These are phyloP conservation scores for Nannizzia gypsea DNA, from an alignment of 2,329 filamentous ascomycete genomes.

Conservation along the genomic window DNA sequence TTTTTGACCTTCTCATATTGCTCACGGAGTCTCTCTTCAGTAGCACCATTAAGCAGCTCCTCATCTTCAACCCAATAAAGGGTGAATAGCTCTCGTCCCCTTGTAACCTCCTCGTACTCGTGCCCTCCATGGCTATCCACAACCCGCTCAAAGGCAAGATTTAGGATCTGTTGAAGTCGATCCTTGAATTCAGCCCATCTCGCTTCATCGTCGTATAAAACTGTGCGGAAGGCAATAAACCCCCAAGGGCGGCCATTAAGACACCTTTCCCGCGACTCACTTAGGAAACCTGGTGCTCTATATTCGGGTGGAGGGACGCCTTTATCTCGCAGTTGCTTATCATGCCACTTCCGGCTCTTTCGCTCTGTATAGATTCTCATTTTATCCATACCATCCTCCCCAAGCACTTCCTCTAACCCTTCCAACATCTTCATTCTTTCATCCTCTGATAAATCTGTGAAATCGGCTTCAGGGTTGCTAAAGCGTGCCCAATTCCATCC, in stretches of 20 bases:
- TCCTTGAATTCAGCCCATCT: not conserved
- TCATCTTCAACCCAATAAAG: not conserved
- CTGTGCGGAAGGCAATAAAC: not conserved
- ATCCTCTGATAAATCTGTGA: not conserved
- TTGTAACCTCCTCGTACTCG: not conserved
- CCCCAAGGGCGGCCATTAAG: not conserved
- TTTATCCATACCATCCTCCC: too few relatives aligned
- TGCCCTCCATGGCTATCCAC: not conserved
- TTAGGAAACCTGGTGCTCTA: not conserved
- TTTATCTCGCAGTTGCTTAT: not conserved
- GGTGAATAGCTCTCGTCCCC: not conserved
- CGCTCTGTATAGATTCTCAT: too few relatives aligned
- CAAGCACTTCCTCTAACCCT: not conserved
- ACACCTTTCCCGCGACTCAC: not conserved
- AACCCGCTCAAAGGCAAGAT: not conserved
- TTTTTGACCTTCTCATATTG: not conserved
- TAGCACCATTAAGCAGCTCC: not conserved
- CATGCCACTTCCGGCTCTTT: not conserved
- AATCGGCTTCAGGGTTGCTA: too few relatives aligned
- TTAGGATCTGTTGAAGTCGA: not conserved
- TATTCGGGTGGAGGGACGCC: conserved; percentile 1
- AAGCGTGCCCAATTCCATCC: conserved; percentile 2
- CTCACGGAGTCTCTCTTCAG: not conserved
- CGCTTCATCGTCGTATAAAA: not conserved
- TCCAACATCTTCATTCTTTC: not conserved